phyloP scores from a whole-genome alignment of 805 yeast genomes.

The Zygoascus tannicola region DNA sequence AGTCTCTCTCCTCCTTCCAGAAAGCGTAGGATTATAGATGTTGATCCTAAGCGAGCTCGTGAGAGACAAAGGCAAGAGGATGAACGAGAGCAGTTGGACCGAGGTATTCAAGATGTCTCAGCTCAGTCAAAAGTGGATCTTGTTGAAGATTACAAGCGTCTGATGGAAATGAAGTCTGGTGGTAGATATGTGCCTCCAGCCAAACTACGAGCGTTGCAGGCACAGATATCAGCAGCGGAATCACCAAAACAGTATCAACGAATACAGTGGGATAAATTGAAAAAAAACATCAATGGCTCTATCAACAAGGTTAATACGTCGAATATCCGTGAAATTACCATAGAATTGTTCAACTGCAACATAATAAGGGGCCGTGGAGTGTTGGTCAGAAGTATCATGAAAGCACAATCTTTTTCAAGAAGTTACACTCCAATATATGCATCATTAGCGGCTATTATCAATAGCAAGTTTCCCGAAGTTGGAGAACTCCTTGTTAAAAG shows the following conservation, averaged over 20 bases:
- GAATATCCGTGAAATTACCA: slow-evolving; percentile 42
- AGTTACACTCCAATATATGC: slow-evolving; percentile 44
- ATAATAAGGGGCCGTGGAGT: slow-evolving; percentile 53
- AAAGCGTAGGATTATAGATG: background rate
- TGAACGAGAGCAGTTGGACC: background rate
- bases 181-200: slow-evolving; percentile 51
- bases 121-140: slow-evolving; percentile 15
- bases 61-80: slow-evolving; percentile 1
- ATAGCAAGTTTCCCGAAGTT: slow-evolving; percentile 58
- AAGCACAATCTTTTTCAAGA: slow-evolving; percentile 37
- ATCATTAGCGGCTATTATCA: slow-evolving; percentile 48
- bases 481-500: slow-evolving; percentile 51
- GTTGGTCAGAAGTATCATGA: slow-evolving; percentile 48
- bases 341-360: slow-evolving; percentile 48
- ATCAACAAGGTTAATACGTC: slow-evolving; percentile 38
- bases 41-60: slow-evolving; percentile 1
- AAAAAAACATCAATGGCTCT: slow-evolving; percentile 38
- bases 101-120: background rate
- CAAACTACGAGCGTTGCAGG: slow-evolving; percentile 36
- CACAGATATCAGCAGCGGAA: slow-evolving; percentile 25
- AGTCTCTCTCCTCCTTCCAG: background rate
- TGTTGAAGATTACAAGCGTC: slow-evolving; percentile 30
- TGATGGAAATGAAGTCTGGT: slow-evolving; percentile 33
- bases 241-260: slow-evolving; percentile 39
- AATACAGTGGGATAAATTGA: slow-evolving; percentile 48